A percentile compares a stretch with the other conserved stretches of the same genome.
Evolutionary conservation across 306 rosid species (phyloP).

Genomic region (Abrus pulchellus): DNA sequence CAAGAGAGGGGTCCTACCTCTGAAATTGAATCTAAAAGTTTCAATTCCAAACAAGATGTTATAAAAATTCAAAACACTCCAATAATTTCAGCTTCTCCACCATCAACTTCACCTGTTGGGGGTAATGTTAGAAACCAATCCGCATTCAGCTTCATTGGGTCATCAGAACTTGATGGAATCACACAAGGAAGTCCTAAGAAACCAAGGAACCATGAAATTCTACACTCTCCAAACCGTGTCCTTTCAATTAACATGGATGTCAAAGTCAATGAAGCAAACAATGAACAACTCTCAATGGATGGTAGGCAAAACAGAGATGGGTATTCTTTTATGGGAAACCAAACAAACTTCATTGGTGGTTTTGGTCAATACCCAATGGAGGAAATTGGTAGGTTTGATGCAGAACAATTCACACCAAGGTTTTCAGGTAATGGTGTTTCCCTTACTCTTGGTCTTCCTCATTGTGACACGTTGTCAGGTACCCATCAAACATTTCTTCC

Average conservation of each 20-base stretch:
- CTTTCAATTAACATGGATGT: conserved; percentile 60
- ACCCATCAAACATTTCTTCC: conserved; percentile 80
- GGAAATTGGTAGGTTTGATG: conserved; percentile 84
- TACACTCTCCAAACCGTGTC: conserved; percentile 59
- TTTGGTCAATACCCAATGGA: conserved; percentile 93
- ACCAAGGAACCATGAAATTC: conserved; percentile 64
- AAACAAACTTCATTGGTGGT: conserved; percentile 78
- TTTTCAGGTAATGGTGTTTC: conserved; percentile 91
- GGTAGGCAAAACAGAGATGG: conserved; percentile 78
- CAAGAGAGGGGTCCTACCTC: conserved; percentile 53
- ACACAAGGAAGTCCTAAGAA: conserved; percentile 87
- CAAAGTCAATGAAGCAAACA: conserved; percentile 58
- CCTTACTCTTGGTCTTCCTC: conserved; percentile 94
- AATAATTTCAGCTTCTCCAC: conserved; percentile 58
- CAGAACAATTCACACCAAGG: conserved; percentile 77
- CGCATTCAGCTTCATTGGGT: conserved; percentile 77
- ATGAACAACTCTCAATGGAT: conserved; percentile 64
- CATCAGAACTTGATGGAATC: conserved; percentile 89
- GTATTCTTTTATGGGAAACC: conserved; percentile 79
- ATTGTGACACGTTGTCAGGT: conserved; percentile 75
- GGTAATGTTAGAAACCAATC: conserved; percentile 65
- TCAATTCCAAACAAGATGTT: conserved; percentile 66
- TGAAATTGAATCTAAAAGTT: conserved; percentile 58
- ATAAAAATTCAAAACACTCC: conserved; percentile 48
- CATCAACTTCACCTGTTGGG: conserved; percentile 63